Evolutionary conservation across 129 eudicot genomes (phyloP), one percentile per base, ranked within the genome.

Genomic region (Sambucus nigra): DNA sequence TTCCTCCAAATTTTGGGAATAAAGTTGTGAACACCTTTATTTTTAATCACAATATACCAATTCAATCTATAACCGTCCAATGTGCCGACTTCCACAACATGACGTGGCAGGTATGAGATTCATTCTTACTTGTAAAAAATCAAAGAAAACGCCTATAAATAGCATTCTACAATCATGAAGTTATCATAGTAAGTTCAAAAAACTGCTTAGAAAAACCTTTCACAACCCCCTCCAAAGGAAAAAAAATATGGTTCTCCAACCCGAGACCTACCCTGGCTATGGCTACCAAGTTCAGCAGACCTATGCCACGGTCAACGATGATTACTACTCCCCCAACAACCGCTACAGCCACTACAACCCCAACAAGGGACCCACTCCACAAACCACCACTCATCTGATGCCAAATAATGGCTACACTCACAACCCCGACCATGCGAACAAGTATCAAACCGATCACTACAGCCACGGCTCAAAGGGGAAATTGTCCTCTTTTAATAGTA

Each of bases 171-270:
- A 44, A 45, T 51, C 25, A 57, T 49, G 15, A 19, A 24, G 27
- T 31, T 19, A 55, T 49, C 38, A 64, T 67, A 51, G 25, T 53
- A 25, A 45, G 48, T 45, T 63, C 47, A 60, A 23, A 57, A 1
- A 33, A 40, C 16, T 55, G 44, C 25, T 25, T 50, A 53, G 24
- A 47, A 23, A 22, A 51, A 51, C 20, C 52, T 23, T 5, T 35
- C 21, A 9, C 15, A n/a, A n/a, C n/a, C n/a, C n/a, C n/a, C n/a
- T n/a, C n/a, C n/a, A n/a, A n/a, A n/a, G n/a, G n/a, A n/a, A 41
- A 27, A 12, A 49, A 25, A 68, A 64, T 46, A 80, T 80, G 87
- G 87, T 75, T 64, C 67, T 80, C 46, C 48, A 67, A 25, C 15
- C 35, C 4, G 65, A 68, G 58, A 59, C 52, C 9, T 54, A 35